Conservation (phyloP, 768 basidiomycete species). For the Gymnopilus dilepis region DNA sequence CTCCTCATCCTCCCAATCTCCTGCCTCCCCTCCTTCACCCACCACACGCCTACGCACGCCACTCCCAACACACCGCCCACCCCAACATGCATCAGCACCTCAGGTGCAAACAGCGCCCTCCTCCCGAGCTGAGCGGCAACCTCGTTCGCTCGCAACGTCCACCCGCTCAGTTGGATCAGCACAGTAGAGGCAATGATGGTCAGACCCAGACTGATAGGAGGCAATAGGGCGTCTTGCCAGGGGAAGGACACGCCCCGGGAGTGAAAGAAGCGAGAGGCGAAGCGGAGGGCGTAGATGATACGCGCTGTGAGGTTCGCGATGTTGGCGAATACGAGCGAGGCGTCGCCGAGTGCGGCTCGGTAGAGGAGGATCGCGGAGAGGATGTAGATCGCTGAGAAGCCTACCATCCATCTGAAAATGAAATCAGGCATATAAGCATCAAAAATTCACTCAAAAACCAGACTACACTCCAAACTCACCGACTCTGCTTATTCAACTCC, state of each 20-base stretch:
- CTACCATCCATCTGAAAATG: slow-evolving; percentile 70
- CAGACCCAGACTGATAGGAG: slow-evolving; percentile 29
- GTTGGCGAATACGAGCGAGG: slow-evolving; percentile 78
- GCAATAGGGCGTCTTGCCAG: slow-evolving; percentile 18
- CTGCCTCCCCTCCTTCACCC: slow-evolving; percentile 20
- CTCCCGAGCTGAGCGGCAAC: slow-evolving; percentile 28
- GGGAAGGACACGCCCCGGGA: background rate
- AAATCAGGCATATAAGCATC: slow-evolving; percentile 9
- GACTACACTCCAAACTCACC: too few relatives aligned
- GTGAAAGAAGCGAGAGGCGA: slow-evolving; percentile 53
- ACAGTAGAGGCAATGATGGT: slow-evolving; percentile 30
- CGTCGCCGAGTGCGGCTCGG: slow-evolving; percentile 59
- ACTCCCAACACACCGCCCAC: slow-evolving; percentile 36
- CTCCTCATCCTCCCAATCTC: background rate
- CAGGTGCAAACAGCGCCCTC: slow-evolving; percentile 28
- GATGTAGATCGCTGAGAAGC: slow-evolving; percentile 74
- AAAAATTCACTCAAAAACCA: background rate
- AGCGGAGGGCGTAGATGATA: slow-evolving; percentile 63
- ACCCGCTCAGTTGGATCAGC: slow-evolving; percentile 34
- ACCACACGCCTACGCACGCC: slow-evolving; percentile 36
- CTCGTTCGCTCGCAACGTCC: slow-evolving; percentile 24
- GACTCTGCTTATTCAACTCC: slow-evolving; percentile 74
- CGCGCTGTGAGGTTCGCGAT: slow-evolving; percentile 67
- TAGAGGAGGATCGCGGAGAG: slow-evolving; percentile 53
- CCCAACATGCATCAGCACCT: slow-evolving; percentile 38